Evolutionary conservation across 2,329 filamentous ascomycete species (phyloP).

Genomic region (Paracamarosporium sp.): DNA sequence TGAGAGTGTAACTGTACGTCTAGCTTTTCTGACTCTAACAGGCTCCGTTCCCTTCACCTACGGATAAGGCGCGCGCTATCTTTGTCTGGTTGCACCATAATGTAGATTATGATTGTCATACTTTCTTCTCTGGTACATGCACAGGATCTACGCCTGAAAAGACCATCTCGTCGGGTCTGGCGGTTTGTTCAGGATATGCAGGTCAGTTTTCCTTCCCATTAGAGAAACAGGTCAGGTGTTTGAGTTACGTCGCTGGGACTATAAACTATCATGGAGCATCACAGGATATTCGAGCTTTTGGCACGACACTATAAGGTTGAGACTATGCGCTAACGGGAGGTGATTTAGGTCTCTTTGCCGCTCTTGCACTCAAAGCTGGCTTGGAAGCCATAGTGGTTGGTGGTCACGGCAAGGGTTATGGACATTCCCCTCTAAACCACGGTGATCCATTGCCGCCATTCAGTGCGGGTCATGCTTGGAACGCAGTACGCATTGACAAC

Average conservation of each 20-base stretch:
- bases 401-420: slow-evolving; percentile 88
- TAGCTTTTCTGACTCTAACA: neutral
- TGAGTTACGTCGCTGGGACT: neutral
- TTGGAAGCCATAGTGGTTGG: slow-evolving; percentile 76
- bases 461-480: slow-evolving; percentile 83
- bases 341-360: slow-evolving; percentile 82
- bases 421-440: slow-evolving; percentile 67
- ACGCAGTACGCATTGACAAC: slow-evolving; percentile 84
- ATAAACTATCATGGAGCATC: neutral
- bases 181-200: slow-evolving; percentile 93
- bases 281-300: neutral
- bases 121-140: slow-evolving; percentile 78
- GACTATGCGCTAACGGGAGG: slow-evolving; percentile 52
- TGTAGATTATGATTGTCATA: slow-evolving; percentile 79
- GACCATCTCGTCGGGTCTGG: slow-evolving; percentile 77
- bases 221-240: neutral
- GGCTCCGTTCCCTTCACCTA: slow-evolving; percentile 76
- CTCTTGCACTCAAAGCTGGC: slow-evolving; percentile 79
- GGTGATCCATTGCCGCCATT: slow-evolving; percentile 71
- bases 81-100: slow-evolving; percentile 98
- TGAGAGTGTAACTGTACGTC: too few species aligned
- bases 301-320: neutral
- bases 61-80: slow-evolving; percentile 90
- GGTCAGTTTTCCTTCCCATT: neutral
- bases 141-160: slow-evolving; percentile 72